Percentiles rank a stretch among this genome's conserved stretches.
Conservation (phyloP, 176 grass and related monocot genomes). For the Eremochloa ophiuroides region DNA sequence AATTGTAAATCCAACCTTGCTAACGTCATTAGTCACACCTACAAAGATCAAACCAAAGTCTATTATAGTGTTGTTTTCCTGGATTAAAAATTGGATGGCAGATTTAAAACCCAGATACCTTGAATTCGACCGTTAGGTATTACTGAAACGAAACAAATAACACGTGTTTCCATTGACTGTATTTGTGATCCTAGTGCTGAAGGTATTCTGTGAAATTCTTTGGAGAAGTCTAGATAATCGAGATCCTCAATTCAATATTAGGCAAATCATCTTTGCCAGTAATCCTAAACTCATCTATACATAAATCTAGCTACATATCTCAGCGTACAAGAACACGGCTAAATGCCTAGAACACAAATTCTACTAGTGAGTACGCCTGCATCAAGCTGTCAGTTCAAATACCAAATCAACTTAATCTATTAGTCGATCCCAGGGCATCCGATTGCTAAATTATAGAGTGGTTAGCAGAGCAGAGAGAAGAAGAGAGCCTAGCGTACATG, state of each 20-base stretch:
- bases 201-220: not conserved
- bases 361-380: not conserved
- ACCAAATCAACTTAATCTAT: not conserved
- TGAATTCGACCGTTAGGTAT: not conserved
- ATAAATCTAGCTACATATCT: not conserved
- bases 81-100: not conserved
- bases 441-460: not conserved
- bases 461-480: not conserved
- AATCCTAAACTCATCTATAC: not conserved
- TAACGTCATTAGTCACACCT: not conserved
- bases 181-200: not conserved
- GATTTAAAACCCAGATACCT: not conserved
- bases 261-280: not conserved
- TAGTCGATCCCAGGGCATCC: not conserved
- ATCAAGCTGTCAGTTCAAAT: not conserved
- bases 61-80: not conserved
- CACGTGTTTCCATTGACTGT: not conserved
- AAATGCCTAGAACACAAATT: not conserved
- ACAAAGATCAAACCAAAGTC: not conserved
- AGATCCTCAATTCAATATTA: not conserved
- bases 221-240: not conserved
- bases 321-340: not conserved
- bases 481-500: slow-evolving; percentile 35
- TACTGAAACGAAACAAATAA: not conserved
- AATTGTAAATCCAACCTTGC: not conserved